These are phyloP conservation scores for Stephanodiscus triporus DNA, from an alignment of 108 stramenopile species.

Conservation along the genomic window DNA sequence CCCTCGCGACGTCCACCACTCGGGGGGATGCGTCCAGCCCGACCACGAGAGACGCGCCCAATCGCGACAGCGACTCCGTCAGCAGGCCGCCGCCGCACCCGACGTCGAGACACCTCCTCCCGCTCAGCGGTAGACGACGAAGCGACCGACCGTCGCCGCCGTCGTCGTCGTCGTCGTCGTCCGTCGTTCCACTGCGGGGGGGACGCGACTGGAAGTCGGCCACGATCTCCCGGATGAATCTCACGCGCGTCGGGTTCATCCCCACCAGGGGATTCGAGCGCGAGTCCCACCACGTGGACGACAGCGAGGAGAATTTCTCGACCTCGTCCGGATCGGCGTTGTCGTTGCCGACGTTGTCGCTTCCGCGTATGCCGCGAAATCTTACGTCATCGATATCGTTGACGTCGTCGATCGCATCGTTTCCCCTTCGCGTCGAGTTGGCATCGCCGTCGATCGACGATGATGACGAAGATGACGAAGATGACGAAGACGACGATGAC, in stretches of 20 bases:
- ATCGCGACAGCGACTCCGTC: slow-evolving; percentile 81
- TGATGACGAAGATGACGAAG: too few relatives aligned
- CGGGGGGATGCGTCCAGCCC: slow-evolving; percentile 80
- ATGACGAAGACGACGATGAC: too few relatives aligned
- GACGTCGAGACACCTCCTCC: slow-evolving; percentile 60
- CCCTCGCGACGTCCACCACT: slow-evolving; percentile 64
- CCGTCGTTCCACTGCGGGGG: neutral
- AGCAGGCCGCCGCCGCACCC: slow-evolving; percentile 95
- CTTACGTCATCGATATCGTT: too few relatives aligned
- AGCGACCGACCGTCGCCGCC: neutral
- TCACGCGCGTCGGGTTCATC: slow-evolving; percentile 82
- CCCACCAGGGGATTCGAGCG: slow-evolving; percentile 70
- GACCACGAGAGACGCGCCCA: slow-evolving; percentile 80
- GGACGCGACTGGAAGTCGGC: slow-evolving; percentile 12
- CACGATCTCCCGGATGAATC: slow-evolving; percentile 53
- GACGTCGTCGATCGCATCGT: too few relatives aligned
- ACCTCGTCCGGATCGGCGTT: slow-evolving; percentile 55
- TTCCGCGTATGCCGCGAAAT: too few relatives aligned
- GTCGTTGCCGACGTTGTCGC: too few relatives aligned
- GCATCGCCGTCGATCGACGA: too few relatives aligned
- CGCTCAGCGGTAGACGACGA: slow-evolving; percentile 14
- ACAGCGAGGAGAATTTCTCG: slow-evolving; percentile 68
- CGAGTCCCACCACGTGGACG: slow-evolving; percentile 79
- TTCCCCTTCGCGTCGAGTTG: too few relatives aligned
- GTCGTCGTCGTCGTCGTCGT: neutral